phyloP scores from a whole-genome alignment of 805 yeast species.

The Ogataea kodamae region DNA sequence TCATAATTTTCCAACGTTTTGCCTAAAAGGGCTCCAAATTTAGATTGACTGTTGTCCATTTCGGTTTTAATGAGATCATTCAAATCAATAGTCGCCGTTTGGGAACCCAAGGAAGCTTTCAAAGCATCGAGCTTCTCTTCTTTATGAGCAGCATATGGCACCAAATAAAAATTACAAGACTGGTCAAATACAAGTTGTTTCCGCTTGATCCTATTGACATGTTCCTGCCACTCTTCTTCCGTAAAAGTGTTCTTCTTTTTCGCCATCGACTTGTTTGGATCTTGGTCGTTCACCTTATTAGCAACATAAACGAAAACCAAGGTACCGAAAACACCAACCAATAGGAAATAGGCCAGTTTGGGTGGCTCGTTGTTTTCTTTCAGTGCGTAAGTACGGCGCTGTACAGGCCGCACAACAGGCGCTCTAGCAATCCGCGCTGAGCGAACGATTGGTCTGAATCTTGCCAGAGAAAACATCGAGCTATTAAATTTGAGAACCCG shows the following conservation, averaged over 20 bases:
- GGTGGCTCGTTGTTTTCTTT: conserved; percentile 32
- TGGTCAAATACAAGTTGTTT: conserved; percentile 28
- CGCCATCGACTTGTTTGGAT: conserved; percentile 28
- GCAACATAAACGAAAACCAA: conserved; percentile 36
- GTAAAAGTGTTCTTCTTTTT: conserved; percentile 39
- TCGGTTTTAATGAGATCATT: conserved; percentile 44
- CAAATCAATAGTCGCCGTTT: conserved; percentile 48
- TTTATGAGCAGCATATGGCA: conserved; percentile 27
- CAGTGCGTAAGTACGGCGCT: conserved; percentile 14
- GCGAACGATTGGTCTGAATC: conserved; percentile 4
- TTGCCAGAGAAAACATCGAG: conserved; percentile 7
- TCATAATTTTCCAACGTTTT: conserved; percentile 34
- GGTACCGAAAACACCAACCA: conserved; percentile 45
- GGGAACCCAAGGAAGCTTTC: conserved; percentile 14
- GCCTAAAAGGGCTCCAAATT: conserved; percentile 51
- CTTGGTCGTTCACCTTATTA: conserved; percentile 31
- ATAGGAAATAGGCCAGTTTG: conserved; percentile 38
- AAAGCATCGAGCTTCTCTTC: conserved; percentile 15
- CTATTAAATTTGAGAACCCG: conserved; percentile 1
- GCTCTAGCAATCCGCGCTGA: conserved; percentile 4
- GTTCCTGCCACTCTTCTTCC: conserved; percentile 45
- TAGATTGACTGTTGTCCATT: conserved; percentile 39
- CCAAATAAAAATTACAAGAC: conserved; percentile 26
- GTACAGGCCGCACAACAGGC: not conserved
- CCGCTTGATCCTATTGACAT: conserved; percentile 34